A percentile compares a stretch with the other conserved stretches of the same genome.
These are phyloP conservation scores for Exutisphaerella laricina DNA, from an alignment of 2,329 filamentous ascomycete genomes.

Conservation along the genomic window DNA sequence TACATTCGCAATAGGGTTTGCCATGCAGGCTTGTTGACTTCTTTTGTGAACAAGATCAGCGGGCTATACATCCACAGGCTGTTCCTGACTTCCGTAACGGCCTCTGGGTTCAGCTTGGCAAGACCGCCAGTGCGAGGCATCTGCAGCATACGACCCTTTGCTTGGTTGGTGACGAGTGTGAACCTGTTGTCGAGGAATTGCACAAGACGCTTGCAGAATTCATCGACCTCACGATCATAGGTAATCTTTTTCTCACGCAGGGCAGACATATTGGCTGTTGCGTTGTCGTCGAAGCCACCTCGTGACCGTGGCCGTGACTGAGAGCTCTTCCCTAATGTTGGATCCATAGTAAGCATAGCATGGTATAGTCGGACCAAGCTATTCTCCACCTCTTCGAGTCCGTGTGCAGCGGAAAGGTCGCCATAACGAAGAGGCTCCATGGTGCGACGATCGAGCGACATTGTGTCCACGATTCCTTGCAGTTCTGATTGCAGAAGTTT, in stretches of 20 bases:
- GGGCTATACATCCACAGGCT: constrained; percentile 84
- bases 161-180: constrained; percentile 60
- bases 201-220: constrained; percentile 73
- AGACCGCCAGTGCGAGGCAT: constrained; percentile 37
- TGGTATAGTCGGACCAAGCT: constrained; percentile 79
- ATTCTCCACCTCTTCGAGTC: constrained; percentile 70
- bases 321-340: constrained; percentile 58
- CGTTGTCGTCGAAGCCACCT: constrained; percentile 61
- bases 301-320: constrained; percentile 39
- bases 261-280: constrained; percentile 78
- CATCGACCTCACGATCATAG: constrained; percentile 68
- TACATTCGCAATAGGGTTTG: constrained; percentile 73
- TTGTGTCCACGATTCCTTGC: constrained; percentile 80
- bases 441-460: constrained; percentile 74
- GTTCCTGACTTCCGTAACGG: constrained; percentile 66
- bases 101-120: constrained; percentile 56
- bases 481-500: constrained; percentile 88
- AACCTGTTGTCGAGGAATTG: constrained; percentile 80
- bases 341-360: constrained; percentile 90
- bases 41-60: constrained; percentile 79
- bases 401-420: constrained; percentile 64
- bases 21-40: constrained; percentile 79
- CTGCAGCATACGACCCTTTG: constrained; percentile 37
- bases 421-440: constrained; percentile 68
- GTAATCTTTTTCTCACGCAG: constrained; percentile 91